Conservation (phyloP, 805 yeast species). For the Starmerella kuoi region DNA sequence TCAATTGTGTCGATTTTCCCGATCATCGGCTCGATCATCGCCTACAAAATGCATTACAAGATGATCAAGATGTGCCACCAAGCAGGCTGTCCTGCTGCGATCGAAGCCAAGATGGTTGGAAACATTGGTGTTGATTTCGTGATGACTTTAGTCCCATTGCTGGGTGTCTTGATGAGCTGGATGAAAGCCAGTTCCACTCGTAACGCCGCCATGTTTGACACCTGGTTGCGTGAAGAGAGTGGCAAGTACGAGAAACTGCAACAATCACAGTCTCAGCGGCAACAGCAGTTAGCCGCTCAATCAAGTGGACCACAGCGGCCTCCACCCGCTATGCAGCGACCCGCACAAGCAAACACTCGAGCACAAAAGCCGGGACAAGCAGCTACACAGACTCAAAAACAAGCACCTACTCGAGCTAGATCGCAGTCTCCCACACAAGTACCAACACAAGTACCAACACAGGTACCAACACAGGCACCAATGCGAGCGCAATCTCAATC, state of each 20-base stretch:
- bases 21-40: constrained; percentile 67
- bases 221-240: constrained; percentile 27
- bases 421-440: background rate
- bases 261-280: constrained; percentile 9
- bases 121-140: constrained; percentile 64
- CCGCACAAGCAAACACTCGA: no score
- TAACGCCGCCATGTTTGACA: constrained; percentile 72
- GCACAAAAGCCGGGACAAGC: background rate
- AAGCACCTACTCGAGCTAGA: background rate
- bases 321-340: background rate
- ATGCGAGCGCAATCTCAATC: background rate
- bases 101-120: constrained; percentile 59
- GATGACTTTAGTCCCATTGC: constrained; percentile 63
- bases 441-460: background rate
- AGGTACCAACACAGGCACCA: background rate
- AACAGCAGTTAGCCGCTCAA: constrained; percentile 8
- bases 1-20: constrained; percentile 66
- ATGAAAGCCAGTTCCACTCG: constrained; percentile 76
- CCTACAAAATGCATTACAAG: constrained; percentile 69
- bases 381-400: background rate
- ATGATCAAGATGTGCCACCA: constrained; percentile 50
- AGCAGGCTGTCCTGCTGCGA: constrained; percentile 43
- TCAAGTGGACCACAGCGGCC: background rate
- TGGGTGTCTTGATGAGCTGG: constrained; percentile 73
- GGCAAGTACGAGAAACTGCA: background rate